A percentile compares a stretch with the other conserved stretches of the same genome.
phyloP scores from a whole-genome alignment of 108 stramenopile genomes.

The Cyclotella sp. region DNA sequence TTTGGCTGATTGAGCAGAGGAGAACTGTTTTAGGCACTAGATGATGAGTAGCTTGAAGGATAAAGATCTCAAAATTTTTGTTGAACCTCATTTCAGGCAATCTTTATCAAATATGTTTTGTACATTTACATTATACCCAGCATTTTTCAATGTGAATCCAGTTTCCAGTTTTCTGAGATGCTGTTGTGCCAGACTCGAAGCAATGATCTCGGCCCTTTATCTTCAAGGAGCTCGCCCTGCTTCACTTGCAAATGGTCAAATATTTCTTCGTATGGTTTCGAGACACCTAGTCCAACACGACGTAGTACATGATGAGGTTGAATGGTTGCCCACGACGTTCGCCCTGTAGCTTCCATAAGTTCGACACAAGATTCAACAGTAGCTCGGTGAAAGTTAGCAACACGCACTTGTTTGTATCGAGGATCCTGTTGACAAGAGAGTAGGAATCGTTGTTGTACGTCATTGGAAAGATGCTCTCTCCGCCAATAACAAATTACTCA shows the following conservation, averaged over 20 bases:
- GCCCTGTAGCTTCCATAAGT: constrained; percentile 79
- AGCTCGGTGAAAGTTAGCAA: constrained; percentile 72
- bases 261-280: constrained; percentile 47
- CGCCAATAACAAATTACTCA: constrained; percentile 27
- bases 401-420: constrained; percentile 62
- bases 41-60: too few relatives aligned
- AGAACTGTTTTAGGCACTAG: too few relatives aligned
- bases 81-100: too few relatives aligned
- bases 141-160: too few relatives aligned
- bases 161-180: too few relatives aligned
- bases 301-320: constrained; percentile 46
- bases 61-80: too few relatives aligned
- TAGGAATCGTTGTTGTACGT: neutral
- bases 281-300: constrained; percentile 46
- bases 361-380: constrained; percentile 77
- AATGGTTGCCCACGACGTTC: constrained; percentile 46
- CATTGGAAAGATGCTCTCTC: neutral
- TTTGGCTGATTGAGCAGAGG: too few relatives aligned
- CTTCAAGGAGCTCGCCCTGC: constrained; percentile 51
- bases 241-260: constrained; percentile 58
- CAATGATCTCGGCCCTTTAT: constrained; percentile 47
- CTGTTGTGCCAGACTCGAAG: constrained; percentile 44
- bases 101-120: too few relatives aligned
- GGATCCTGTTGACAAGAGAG: constrained; percentile 49
- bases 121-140: too few relatives aligned